phyloP scores from a whole-genome alignment of 495 filamentous ascomycete genomes.

The Beverwykella pulmonaria region DNA sequence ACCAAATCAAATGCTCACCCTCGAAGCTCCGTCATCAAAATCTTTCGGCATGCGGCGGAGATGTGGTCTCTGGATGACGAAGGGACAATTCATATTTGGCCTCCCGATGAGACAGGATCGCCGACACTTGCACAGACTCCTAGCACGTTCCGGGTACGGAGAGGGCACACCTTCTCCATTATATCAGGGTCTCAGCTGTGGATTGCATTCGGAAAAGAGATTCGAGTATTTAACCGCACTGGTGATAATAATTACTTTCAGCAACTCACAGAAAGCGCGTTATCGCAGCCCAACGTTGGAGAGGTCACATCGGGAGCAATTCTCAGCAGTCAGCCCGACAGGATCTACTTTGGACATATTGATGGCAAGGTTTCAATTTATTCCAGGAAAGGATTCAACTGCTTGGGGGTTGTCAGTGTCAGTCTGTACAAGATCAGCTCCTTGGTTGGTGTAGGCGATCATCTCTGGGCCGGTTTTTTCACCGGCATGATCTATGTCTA shows the following conservation, averaged over 20 bases:
- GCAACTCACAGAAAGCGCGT: conserved; percentile 68
- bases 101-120: conserved; percentile 71
- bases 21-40: conserved; percentile 81
- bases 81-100: conserved; percentile 86
- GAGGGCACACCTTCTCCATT: conserved; percentile 85
- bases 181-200: conserved; percentile 78
- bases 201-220: conserved; percentile 85
- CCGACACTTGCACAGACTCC: conserved; percentile 72
- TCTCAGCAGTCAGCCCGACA: conserved; percentile 71
- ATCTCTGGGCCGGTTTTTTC: conserved; percentile 93
- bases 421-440: conserved; percentile 96
- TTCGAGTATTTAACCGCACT: conserved; percentile 77
- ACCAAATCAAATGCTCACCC: conserved; percentile 72
- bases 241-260: conserved; percentile 69
- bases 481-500: conserved; percentile 96
- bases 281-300: conserved; percentile 68
- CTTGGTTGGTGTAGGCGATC: conserved; percentile 76
- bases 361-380: conserved; percentile 96
- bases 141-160: conserved; percentile 69
- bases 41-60: conserved; percentile 80
- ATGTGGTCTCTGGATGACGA: conserved; percentile 95
- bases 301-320: conserved; percentile 87
- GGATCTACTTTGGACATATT: conserved; percentile 85
- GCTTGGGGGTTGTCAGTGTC: conserved; percentile 74
- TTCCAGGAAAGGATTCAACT: conserved; percentile 71